Base-by-base conservation (phyloP, 2,329 filamentous ascomycete genomes). In the Neospermospora avenae region DNA sequence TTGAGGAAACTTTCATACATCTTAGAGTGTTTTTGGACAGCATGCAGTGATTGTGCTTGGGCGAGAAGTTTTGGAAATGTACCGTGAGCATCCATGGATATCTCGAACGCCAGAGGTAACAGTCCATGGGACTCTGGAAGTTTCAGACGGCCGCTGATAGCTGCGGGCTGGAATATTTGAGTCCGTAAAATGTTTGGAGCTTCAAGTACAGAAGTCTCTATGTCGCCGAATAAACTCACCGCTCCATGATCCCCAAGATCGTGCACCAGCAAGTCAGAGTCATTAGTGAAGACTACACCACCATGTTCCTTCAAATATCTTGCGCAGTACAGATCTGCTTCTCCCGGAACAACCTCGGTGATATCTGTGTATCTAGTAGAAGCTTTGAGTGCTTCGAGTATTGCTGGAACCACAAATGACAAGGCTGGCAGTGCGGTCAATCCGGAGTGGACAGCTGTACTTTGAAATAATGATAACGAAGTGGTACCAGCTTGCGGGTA, bases 281-380 rank as follows among this genome's bases (percentile, higher is more conserved):
- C 93, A n/a, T 85, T 87, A 0, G 91, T 96, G 6, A 97, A 74
- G 14, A 91, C 81, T 1, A 78, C 77, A 0, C 83, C 84, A 1
- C 80, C 78, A 31, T 78, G 70, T 2, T 76, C 63, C n/a, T 78
- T 78, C 6, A 90, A 80, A 56, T 85, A 79, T 14, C 80, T 75
- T 3, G 91, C 91, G 72, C 92, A 96, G 75, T 85, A 95, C 24
- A 80, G 75, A 71, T 98, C 93, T 1, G 93, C 93, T 74, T 98
- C 93, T 0, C 90, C 92, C 0, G 91, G 86, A 0, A 96, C 87
- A 13, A 95, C 79, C 24, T 78, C 75, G 8, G 77, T 78, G 46
- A 79, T 70, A 61, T 63, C 68, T 4, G 64, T 72, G 63, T 82
- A 84, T 4, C 69, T 71, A 1, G 70, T 18, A 4, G 74, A 82